These are phyloP conservation scores for Xylariomycetidae sp. DNA, from an alignment of 2,329 filamentous ascomycete species.

Conservation along the genomic window DNA sequence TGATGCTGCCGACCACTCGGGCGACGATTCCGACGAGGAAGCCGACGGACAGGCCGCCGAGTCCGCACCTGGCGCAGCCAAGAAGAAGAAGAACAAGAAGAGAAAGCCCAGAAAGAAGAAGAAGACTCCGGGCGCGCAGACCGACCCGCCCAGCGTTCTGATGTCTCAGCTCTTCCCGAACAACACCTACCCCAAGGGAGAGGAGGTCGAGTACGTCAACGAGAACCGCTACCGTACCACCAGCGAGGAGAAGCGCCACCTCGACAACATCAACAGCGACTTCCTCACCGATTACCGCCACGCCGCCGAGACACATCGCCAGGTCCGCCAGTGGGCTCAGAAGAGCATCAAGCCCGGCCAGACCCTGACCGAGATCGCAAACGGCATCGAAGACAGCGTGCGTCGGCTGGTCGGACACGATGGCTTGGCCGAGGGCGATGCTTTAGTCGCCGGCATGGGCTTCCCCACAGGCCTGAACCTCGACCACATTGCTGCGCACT, in stretches of 20 bases:
- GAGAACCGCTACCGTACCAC: conserved; percentile 77
- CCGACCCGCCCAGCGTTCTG: conserved; percentile 68
- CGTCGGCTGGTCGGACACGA: conserved; percentile 70
- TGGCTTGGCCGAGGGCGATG: conserved; percentile 72
- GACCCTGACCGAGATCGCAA: conserved; percentile 73
- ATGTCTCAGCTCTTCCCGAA: conserved; percentile 69
- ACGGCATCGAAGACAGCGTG: conserved; percentile 81
- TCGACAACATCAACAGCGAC: conserved; percentile 74
- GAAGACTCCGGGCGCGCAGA: conserved; percentile 61
- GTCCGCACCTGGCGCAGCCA: conserved; percentile 31
- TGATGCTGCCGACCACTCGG: conserved; percentile 36
- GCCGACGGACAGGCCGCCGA: conserved; percentile 35
- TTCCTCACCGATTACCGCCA: conserved; percentile 77
- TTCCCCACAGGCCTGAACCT: conserved; percentile 81
- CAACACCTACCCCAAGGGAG: conserved; percentile 66
- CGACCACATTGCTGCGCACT: conserved; percentile 82
- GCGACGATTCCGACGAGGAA: conserved; percentile 49
- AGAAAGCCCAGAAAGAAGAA: conserved; percentile 69
- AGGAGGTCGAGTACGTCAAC: conserved; percentile 71
- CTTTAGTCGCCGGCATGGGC: conserved; percentile 72
- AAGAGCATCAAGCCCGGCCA: conserved; percentile 76
- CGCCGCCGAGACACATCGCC: conserved; percentile 81
- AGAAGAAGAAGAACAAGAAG: conserved; percentile 81
- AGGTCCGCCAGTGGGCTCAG: conserved; percentile 79
- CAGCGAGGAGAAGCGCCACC: conserved; percentile 75